Percentiles rank a stretch among this genome's conserved stretches.
phyloP scores from a whole-genome alignment of 2,329 filamentous ascomycete genomes.

The Zasmidium cellare region DNA sequence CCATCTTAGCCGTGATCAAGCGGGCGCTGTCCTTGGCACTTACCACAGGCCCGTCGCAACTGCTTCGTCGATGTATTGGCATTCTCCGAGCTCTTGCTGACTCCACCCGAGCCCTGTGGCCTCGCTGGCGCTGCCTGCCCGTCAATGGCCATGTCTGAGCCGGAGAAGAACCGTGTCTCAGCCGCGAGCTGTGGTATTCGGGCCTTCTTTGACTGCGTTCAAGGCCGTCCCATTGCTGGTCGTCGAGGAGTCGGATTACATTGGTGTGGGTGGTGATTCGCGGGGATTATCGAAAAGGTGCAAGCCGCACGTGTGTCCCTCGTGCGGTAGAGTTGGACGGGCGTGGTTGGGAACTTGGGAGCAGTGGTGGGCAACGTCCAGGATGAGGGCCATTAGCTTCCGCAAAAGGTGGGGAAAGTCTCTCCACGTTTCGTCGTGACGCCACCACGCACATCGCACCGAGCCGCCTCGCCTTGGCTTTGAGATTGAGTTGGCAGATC shows the following conservation, averaged over 20 bases:
- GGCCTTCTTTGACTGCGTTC: conserved; percentile 11
- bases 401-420: background rate
- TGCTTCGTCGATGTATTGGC: conserved; percentile 21
- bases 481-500: background rate
- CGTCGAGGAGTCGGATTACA: background rate
- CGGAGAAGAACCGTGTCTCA: conserved; percentile 5
- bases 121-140: conserved; percentile 10
- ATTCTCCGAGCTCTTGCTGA: conserved; percentile 7
- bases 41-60: conserved; percentile 36
- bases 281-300: conserved; percentile 9
- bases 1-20: too few species aligned
- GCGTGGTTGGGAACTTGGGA: conserved; percentile 1
- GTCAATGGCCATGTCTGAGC: conserved; percentile 24
- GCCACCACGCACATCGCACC: conserved; percentile 1
- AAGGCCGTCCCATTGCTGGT: conserved; percentile 1
- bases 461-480: background rate
- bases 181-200: conserved; percentile 13
- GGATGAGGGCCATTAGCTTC: background rate
- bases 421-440: conserved; percentile 10
- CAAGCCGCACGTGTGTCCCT: conserved; percentile 1
- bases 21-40: too few species aligned
- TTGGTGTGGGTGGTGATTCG: background rate
- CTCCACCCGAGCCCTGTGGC: conserved; percentile 10
- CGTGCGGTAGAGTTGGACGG: conserved; percentile 4
- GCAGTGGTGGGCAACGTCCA: background rate